Evolutionary conservation across 257 asterid species (phyloP), one percentile per base, ranked within the genome.

Genomic region (Ilex aquifolium): DNA sequence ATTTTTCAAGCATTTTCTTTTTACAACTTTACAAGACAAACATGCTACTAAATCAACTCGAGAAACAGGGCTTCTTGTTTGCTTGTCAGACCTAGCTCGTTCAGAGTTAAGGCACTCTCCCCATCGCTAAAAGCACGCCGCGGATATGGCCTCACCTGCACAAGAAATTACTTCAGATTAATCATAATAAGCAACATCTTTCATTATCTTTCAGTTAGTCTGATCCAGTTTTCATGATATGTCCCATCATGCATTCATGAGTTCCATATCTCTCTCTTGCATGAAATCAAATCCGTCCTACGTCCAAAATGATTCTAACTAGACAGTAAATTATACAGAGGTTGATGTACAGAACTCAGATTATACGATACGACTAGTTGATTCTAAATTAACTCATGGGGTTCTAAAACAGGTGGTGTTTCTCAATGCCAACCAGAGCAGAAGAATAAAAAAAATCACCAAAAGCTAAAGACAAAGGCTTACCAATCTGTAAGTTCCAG

Each of bases 401-500:
- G 0, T 36, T 36, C 42, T 36, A 36, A 36, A 36, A 36, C 5
- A 36, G 42, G 42, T 36, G 5, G 7, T 2, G 42, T 36, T 36
- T 36, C 42, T 36, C 48, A 14, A 62, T 29, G 61, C 54, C 54
- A 31, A 11, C 51, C 60, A 21, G 54, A 63, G 32, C 40, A 36
- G 40, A 44, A 48, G 17, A 13, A 27, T 0, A 21, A 21, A 21
- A 16, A 31, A 42, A 36, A 36, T 36, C 7, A 4, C 42, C 42
- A 44, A 69, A 31, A 39, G 36, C 30, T 48, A 14, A 53, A 66
- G 16, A 0, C 30, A 53, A 59, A 55, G 16, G 66, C 49, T 69
- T 87, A 90, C 99, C 96, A 93, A 72, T 93, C 92, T 85, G 83
- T 93, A 93, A 59, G 91, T 85, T 61, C 96, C 91, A 53, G 96